A percentile compares a stretch with the other conserved stretches of the same genome.
Evolutionary conservation across 257 asterid species (phyloP).

Genomic region (Solanum ossicruentum): DNA sequence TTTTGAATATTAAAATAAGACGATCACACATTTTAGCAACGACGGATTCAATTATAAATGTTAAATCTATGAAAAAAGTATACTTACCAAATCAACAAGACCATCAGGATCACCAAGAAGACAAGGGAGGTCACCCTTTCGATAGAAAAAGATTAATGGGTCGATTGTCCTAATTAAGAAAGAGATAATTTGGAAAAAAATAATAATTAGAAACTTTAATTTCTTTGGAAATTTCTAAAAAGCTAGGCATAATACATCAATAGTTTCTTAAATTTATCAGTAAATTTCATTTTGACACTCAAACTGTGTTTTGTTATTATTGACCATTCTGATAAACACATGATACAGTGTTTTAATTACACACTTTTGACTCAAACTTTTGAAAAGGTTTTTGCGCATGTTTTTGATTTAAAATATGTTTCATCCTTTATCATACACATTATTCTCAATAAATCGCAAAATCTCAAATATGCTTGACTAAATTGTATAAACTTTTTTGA

Average conservation of each 20-base stretch:
- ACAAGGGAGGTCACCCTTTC: conserved; percentile 42
- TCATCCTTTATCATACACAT: background rate
- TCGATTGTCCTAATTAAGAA: conserved; percentile 5
- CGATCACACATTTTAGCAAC: background rate
- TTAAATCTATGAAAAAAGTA: background rate
- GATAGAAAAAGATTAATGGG: conserved; percentile 25
- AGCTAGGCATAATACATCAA: background rate
- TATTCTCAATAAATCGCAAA: background rate
- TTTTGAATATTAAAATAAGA: rapidly evolving
- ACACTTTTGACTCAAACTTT: background rate
- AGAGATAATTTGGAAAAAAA: background rate
- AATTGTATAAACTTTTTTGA: background rate
- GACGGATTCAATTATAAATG: rapidly evolving
- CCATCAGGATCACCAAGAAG: conserved; percentile 17
- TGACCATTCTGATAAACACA: background rate
- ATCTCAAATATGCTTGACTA: background rate
- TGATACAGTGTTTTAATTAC: background rate
- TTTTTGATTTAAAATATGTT: background rate
- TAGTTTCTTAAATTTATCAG: background rate
- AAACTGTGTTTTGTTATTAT: background rate
- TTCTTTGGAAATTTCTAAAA: background rate
- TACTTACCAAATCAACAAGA: background rate
- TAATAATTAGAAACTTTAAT: background rate
- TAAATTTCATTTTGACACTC: background rate
- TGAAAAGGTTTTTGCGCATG: background rate